phyloP scores from a whole-genome alignment of 1,284 basidiomycete species.

The Pholiota adiposa region DNA sequence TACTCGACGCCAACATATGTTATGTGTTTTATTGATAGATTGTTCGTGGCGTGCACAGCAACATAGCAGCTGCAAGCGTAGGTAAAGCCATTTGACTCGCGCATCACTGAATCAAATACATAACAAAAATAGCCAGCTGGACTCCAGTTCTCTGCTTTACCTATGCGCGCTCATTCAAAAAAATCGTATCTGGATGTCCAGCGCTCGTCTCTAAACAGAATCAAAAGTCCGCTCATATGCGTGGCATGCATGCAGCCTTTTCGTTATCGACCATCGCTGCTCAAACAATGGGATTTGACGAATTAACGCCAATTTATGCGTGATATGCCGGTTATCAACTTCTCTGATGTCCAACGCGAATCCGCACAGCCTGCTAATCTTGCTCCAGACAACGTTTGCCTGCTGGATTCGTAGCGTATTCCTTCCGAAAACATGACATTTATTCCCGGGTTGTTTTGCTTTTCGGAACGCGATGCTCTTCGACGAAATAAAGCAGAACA shows the following conservation, averaged over 20 bases:
- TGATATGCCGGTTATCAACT: background rate
- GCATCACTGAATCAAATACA: background rate
- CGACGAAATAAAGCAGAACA: background rate
- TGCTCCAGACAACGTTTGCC: background rate
- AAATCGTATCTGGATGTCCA: background rate
- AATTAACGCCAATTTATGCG: background rate
- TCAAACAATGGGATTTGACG: background rate
- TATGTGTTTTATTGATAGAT: constrained; percentile 10
- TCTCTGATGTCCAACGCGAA: background rate
- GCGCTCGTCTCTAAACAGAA: background rate
- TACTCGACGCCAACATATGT: constrained; percentile 9
- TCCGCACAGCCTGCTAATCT: background rate
- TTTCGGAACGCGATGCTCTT: background rate
- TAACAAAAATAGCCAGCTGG: background rate
- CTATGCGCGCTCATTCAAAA: background rate
- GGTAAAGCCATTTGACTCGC: background rate
- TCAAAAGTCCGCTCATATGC: background rate
- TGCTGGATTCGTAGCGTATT: background rate
- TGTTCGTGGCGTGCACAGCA: constrained; percentile 20
- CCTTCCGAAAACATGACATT: background rate
- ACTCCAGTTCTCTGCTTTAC: background rate
- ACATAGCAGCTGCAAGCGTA: constrained; percentile 7
- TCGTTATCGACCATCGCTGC: background rate
- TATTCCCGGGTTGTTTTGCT: background rate
- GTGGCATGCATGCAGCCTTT: background rate